Percentiles rank a stretch among this genome's conserved stretches.
phyloP scores from a whole-genome alignment of 2,329 filamentous ascomycete genomes.

The Massarina eburnea region DNA sequence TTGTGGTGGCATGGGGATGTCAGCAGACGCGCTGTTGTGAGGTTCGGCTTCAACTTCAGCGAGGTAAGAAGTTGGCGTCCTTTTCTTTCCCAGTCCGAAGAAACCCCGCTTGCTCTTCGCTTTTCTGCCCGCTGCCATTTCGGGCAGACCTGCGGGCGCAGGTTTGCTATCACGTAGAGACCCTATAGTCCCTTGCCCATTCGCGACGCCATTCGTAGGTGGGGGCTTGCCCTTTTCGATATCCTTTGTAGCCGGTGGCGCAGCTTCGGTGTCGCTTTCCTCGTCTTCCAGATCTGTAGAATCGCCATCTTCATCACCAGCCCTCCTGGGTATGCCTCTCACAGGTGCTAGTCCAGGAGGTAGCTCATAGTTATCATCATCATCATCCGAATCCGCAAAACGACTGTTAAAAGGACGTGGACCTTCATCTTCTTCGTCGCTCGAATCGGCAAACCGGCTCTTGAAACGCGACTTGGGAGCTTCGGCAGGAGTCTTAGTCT shows the following conservation, averaged over 20 bases:
- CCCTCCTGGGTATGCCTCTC: constrained; percentile 60
- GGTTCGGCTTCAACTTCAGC: not conserved
- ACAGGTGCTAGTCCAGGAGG: constrained; percentile 54
- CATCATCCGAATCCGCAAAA: constrained; percentile 51
- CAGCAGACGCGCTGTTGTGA: constrained; percentile 4
- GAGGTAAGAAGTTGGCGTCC: constrained; percentile 33
- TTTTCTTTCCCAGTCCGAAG: constrained; percentile 60
- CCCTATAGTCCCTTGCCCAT: constrained; percentile 36
- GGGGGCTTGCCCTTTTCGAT: constrained; percentile 28
- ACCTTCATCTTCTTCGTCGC: constrained; percentile 55
- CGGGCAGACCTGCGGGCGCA: constrained; percentile 30
- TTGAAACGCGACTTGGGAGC: constrained; percentile 26
- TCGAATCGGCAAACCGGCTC: constrained; percentile 69
- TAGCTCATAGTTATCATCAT: constrained; percentile 47
- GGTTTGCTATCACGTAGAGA: constrained; percentile 44
- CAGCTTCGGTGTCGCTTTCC: constrained; percentile 37
- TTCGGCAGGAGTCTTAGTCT: constrained; percentile 20
- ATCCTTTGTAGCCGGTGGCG: constrained; percentile 44
- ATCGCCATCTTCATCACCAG: constrained; percentile 59
- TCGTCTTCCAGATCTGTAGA: constrained; percentile 54
- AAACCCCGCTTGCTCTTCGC: constrained; percentile 46
- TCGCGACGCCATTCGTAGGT: constrained; percentile 15
- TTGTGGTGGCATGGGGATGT: constrained; percentile 33
- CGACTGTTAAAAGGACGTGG: constrained; percentile 47
- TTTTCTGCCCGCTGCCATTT: constrained; percentile 32